These are phyloP conservation scores for Sesbania bispinosa DNA, from an alignment of 306 rosid genomes.

Conservation along the genomic window DNA sequence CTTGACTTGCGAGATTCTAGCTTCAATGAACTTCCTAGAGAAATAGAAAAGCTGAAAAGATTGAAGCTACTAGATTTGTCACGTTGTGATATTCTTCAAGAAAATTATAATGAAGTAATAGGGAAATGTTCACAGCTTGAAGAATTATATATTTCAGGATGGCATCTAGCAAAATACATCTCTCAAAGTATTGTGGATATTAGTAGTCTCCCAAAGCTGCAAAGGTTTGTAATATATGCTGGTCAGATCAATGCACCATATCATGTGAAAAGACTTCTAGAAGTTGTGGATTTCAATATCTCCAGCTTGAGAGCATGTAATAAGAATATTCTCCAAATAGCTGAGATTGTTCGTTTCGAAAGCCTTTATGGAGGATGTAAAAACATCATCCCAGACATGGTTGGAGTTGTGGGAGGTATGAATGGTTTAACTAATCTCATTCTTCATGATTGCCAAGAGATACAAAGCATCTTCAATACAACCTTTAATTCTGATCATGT, in stretches of 20 bases:
- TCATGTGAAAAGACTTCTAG: background rate
- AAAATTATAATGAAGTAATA: slow-evolving; percentile 6
- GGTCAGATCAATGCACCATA: background rate
- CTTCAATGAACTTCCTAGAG: slow-evolving; percentile 6
- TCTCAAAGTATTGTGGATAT: slow-evolving; percentile 12
- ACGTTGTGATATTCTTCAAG: background rate
- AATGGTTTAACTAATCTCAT: background rate
- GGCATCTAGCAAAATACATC: background rate
- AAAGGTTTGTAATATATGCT: background rate
- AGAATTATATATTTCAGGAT: slow-evolving; percentile 20
- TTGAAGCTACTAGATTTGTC: slow-evolving; percentile 4
- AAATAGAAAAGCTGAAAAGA: too few relatives aligned
- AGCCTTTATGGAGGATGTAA: background rate
- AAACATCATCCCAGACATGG: background rate
- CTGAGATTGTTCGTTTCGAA: background rate
- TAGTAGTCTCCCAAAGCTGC: background rate
- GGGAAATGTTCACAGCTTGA: slow-evolving; percentile 28
- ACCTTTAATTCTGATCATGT: background rate
- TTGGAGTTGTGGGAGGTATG: background rate
- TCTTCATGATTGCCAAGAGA: background rate
- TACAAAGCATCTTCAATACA: background rate
- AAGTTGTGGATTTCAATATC: background rate
- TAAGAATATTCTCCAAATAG: background rate
- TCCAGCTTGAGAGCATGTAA: background rate
- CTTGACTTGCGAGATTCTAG: background rate